A percentile compares a stretch with the other conserved stretches of the same genome.
Conservation (phyloP, 805 yeast genomes). For the Teunomyces pallodes region DNA sequence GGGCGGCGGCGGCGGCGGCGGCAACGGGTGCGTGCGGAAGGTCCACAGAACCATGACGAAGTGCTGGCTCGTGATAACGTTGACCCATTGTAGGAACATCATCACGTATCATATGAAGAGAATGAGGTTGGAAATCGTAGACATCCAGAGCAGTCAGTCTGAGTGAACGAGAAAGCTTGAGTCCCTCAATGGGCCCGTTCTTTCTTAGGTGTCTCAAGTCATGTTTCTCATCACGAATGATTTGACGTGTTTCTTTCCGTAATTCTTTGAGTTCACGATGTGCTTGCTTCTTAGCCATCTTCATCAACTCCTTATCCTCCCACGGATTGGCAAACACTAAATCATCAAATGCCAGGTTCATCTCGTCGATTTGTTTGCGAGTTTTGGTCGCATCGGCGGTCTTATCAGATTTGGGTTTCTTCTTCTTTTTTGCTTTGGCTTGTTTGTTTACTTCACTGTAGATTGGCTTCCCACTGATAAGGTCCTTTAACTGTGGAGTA, state of each 20-base stretch:
- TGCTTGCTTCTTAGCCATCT: not conserved
- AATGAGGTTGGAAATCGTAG: not conserved
- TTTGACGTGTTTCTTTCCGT: not conserved
- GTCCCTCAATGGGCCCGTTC: not conserved
- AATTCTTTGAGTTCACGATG: not conserved
- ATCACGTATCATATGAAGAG: not conserved
- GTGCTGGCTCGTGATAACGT: not conserved
- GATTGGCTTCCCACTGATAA: slow-evolving; percentile 38
- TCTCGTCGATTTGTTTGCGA: slow-evolving; percentile 6
- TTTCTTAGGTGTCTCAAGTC: not conserved
- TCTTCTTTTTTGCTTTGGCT: slow-evolving; percentile 17
- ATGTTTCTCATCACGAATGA: slow-evolving; percentile 1
- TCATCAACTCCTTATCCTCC: slow-evolving; percentile 3
- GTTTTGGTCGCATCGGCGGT: not conserved
- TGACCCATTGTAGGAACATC: not conserved
- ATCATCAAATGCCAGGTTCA: slow-evolving; percentile 1
- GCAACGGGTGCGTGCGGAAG: not conserved
- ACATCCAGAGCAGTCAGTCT: slow-evolving; percentile 1
- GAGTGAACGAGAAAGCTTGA: slow-evolving; percentile 2
- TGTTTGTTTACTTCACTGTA: slow-evolving; percentile 38
- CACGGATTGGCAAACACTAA: slow-evolving; percentile 6
- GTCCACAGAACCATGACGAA: not conserved
- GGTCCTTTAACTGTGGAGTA: slow-evolving; percentile 35
- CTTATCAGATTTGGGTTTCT: not conserved
- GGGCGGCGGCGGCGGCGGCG: not conserved